Evolutionary conservation across 495 filamentous ascomycete genomes (phyloP).

Genomic region (Alectoria sarmentosa): DNA sequence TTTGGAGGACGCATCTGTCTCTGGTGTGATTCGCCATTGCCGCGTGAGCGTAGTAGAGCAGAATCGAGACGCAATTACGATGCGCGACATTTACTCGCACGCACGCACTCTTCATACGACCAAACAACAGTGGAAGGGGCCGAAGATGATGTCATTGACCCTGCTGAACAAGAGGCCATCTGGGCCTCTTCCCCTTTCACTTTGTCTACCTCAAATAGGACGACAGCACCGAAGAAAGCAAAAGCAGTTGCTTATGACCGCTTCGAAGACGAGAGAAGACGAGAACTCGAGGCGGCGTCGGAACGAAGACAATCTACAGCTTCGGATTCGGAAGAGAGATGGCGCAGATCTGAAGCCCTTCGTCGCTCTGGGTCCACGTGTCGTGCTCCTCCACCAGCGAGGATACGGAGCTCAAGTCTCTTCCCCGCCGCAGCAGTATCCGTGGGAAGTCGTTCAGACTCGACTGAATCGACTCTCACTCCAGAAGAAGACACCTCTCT

Average conservation of each 20-base stretch:
- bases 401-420: background rate
- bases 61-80: constrained; percentile 23
- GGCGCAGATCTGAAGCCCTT: background rate
- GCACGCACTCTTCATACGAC: constrained; percentile 21
- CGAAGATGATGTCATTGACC: constrained; percentile 2
- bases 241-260: background rate
- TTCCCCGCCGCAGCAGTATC: background rate
- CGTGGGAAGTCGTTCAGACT: background rate
- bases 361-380: background rate
- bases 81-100: constrained; percentile 19
- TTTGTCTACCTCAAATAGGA: background rate
- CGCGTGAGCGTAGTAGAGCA: constrained; percentile 15
- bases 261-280: constrained; percentile 1
- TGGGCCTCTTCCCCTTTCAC: background rate
- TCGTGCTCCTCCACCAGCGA: constrained; percentile 3
- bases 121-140: background rate
- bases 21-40: constrained; percentile 27
- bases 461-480: background rate
- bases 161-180: constrained; percentile 1
- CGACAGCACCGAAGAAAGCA: background rate
- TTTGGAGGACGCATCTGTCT: constrained; percentile 24
- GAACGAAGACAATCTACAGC: constrained; percentile 2
- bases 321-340: constrained; percentile 5
- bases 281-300: background rate
- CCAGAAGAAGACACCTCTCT: background rate